Base-by-base conservation (phyloP, 768 basidiomycete genomes). In the Cystobasidium tubakii region DNA sequence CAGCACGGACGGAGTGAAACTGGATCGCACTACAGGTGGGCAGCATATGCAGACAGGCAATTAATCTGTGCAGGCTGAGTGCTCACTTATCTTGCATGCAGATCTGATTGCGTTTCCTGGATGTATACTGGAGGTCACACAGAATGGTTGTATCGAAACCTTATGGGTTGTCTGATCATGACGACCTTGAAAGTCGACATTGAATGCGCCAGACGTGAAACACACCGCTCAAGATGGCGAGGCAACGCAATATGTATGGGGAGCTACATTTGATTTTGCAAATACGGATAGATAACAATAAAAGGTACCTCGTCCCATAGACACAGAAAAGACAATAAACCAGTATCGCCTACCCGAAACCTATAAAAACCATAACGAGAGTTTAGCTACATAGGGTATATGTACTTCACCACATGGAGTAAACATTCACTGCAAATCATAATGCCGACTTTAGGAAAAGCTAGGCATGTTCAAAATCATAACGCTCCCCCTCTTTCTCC, bases 401-500 rank as follows among this genome's bases (percentile, higher is more conserved):
- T 15, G 6, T 39, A 39, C 39, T 6, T 39, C 6, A 39, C 39
- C 39, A 39, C 39, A 6, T 15, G 39, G n/a, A n/a, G n/a, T n/a
- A n/a, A n/a, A n/a, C n/a, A n/a, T n/a, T n/a, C n/a, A n/a, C n/a
- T n/a, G n/a, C n/a, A n/a, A n/a, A n/a, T n/a, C 15, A 39, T 39
- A 39, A 15, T 15, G 15, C 39, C 39, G 15, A 6, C 15, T 39
- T 39, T 39, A 39, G 39, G 39, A 15, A 21, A 60, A 60, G 17
- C 53, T 53, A n/a, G 69, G 44, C 69, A 71, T 34, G 25, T 60
- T 71, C 69, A 71, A 1, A 34, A 71, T 33, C 69, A 71, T 71
- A 1, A 71, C 39, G 27, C 54, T 57, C 12, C 69, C 69, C 43
- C 69, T 36, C 54, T 71, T 71, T 55, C 55, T 71, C 34, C 25